phyloP scores from a whole-genome alignment of 768 basidiomycete genomes.

The Panellus pusillus region DNA sequence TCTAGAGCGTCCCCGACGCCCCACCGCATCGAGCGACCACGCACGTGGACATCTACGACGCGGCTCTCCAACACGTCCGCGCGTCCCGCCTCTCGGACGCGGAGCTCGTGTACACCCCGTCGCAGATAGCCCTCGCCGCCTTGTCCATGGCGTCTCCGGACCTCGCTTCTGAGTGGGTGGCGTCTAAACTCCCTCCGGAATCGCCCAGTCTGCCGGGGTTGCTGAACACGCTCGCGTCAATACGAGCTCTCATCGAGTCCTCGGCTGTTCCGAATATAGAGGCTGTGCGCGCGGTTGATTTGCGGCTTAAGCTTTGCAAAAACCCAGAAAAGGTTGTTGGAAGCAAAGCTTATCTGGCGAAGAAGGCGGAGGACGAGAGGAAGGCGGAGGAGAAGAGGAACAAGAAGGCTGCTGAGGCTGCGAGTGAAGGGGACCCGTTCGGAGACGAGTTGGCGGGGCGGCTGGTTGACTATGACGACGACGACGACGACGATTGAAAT shows the following conservation, averaged over 20 bases:
- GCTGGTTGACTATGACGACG: constrained; percentile 61
- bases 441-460: constrained; percentile 50
- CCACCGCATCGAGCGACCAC: constrained; percentile 46
- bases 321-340: constrained; percentile 96
- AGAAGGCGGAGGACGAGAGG: constrained; percentile 70
- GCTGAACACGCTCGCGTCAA: constrained; percentile 44
- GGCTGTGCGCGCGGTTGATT: constrained; percentile 85
- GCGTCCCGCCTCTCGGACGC: constrained; percentile 87
- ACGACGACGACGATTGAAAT: constrained; percentile 38
- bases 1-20: constrained; percentile 58
- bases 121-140: constrained; percentile 88
- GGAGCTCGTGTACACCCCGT: constrained; percentile 89
- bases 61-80: constrained; percentile 65
- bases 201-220: constrained; percentile 29
- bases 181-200: constrained; percentile 33
- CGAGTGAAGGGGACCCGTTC: constrained; percentile 68
- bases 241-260: constrained; percentile 54
- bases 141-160: constrained; percentile 64
- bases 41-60: constrained; percentile 52
- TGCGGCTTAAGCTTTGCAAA: constrained; percentile 82
- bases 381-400: constrained; percentile 68
- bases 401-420: constrained; percentile 54
- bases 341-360: constrained; percentile 76
- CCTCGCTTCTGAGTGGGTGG: constrained; percentile 62
- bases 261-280: constrained; percentile 69